Conservation (phyloP, 2,329 filamentous ascomycete genomes). For the Xylariaceae sp. region DNA sequence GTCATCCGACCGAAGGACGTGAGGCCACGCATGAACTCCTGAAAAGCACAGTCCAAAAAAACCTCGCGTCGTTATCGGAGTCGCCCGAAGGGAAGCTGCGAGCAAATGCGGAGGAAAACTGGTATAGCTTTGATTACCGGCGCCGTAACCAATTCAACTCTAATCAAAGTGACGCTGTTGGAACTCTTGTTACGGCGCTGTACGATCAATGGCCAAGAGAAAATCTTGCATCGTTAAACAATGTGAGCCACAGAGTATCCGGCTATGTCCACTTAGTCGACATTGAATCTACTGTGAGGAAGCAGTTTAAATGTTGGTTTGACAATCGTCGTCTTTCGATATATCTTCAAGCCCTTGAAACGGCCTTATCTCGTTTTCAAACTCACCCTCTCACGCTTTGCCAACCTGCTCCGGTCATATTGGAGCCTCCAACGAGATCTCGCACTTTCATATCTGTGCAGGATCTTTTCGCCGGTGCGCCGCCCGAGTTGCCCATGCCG, state of each 20-base stretch:
- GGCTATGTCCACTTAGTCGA: not conserved
- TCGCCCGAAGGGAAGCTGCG: slow-evolving; percentile 5
- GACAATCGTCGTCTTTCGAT: not conserved
- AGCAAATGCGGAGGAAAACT: not conserved
- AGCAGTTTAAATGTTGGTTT: not conserved
- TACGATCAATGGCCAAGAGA: slow-evolving; percentile 3
- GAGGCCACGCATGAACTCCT: not conserved
- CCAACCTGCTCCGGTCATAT: not conserved
- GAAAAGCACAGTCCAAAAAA: not conserved
- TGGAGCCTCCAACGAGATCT: not conserved
- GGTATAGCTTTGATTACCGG: not conserved
- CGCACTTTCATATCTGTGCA: slow-evolving; percentile 6
- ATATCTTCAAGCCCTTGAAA: not conserved
- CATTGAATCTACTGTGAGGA: not conserved
- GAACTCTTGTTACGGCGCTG: not conserved
- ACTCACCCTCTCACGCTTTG: not conserved
- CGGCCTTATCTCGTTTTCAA: not conserved
- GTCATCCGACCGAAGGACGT: slow-evolving; percentile 2
- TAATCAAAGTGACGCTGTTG: not conserved
- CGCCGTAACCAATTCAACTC: not conserved
- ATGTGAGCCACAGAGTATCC: not conserved
- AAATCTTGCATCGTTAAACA: not conserved
- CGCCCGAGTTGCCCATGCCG: not conserved
- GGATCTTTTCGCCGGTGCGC: slow-evolving; percentile 5
- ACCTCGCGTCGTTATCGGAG: not conserved